These are phyloP conservation scores for Scytalidium sp. DNA, from an alignment of 2,329 filamentous ascomycete genomes.

Conservation along the genomic window DNA sequence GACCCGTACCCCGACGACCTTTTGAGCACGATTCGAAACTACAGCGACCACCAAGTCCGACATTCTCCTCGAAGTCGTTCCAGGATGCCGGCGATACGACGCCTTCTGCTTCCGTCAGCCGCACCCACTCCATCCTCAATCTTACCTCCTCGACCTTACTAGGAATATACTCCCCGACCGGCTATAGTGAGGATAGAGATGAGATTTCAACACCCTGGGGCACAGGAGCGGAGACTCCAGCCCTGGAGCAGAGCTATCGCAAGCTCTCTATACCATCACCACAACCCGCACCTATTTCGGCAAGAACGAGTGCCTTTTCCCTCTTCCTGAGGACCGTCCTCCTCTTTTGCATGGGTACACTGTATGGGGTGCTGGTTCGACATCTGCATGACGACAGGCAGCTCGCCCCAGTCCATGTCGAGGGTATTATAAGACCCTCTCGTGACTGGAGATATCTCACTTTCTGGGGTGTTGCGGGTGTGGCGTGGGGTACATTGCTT, in stretches of 20 bases:
- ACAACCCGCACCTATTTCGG: constrained; percentile 23
- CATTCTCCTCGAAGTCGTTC: constrained; percentile 37
- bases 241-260: neutral
- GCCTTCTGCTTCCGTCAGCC: constrained; percentile 45
- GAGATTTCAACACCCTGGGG: constrained; percentile 73
- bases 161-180: constrained; percentile 80
- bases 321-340: constrained; percentile 60
- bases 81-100: constrained; percentile 29
- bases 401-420: constrained; percentile 57
- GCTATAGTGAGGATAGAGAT: constrained; percentile 51
- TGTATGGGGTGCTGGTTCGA: constrained; percentile 79
- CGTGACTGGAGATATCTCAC: constrained; percentile 65
- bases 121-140: constrained; percentile 78
- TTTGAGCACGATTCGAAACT: constrained; percentile 58
- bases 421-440: constrained; percentile 37
- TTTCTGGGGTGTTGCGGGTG: constrained; percentile 79
- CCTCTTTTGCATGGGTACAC: constrained; percentile 75
- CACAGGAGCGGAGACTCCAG: constrained; percentile 70
- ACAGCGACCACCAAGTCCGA: constrained; percentile 49
- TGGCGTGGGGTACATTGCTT: constrained; percentile 73
- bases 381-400: constrained; percentile 71
- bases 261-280: constrained; percentile 7
- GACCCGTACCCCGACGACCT: constrained; percentile 68
- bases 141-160: constrained; percentile 85
- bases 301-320: constrained; percentile 21